Conservation (phyloP, 257 asterid genomes). For the Misopates orontium region DNA sequence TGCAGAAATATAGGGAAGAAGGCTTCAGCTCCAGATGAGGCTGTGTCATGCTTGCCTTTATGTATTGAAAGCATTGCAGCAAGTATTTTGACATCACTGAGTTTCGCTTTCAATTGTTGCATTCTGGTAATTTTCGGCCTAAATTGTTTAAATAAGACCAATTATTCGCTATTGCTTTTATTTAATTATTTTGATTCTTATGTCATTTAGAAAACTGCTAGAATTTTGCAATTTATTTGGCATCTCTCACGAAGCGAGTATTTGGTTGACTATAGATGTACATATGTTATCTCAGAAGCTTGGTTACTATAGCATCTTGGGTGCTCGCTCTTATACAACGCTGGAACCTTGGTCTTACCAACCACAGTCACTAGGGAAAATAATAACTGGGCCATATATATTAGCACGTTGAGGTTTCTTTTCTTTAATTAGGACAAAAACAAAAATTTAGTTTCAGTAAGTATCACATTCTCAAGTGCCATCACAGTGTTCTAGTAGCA, state of each 20-base stretch:
- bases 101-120: conserved; percentile 93
- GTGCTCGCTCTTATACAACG: background rate
- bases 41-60: conserved; percentile 74
- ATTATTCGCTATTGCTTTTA: conserved; percentile 21
- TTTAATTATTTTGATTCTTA: conserved; percentile 25
- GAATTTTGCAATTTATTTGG: background rate
- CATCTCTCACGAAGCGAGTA: conserved; percentile 18
- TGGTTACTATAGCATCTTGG: background rate
- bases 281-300: conserved; percentile 17
- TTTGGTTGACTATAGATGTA: conserved; percentile 11
- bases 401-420: conserved; percentile 17
- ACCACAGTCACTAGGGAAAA: conserved; percentile 17
- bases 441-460: background rate
- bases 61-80: conserved; percentile 91
- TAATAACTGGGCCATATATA: conserved; percentile 11
- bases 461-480: conserved; percentile 11
- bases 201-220: background rate
- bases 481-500: background rate
- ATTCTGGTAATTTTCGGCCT: conserved; percentile 70
- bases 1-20: conserved; percentile 75
- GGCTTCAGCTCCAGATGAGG: conserved; percentile 79
- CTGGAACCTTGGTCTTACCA: background rate
- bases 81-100: conserved; percentile 75
- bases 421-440: conserved; percentile 1
- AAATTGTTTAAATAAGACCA: conserved; percentile 22